A percentile compares a stretch with the other conserved stretches of the same genome.
These are phyloP conservation scores for baker's yeast (Saccharomyces cerevisiae) DNA, from an alignment of 805 yeast genomes.

Conservation along the genomic window DNA sequence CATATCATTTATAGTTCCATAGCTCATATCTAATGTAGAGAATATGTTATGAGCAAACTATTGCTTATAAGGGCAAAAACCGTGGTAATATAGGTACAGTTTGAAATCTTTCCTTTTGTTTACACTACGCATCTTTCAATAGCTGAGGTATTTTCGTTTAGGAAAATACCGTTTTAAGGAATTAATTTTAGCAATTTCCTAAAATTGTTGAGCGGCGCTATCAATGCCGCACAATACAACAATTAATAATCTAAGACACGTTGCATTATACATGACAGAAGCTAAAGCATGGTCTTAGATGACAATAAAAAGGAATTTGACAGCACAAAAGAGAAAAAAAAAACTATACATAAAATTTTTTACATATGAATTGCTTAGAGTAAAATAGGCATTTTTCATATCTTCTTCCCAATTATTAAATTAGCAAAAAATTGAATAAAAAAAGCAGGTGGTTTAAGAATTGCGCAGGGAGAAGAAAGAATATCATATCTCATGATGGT, in stretches of 20 bases:
- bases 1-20: constrained; percentile 1
- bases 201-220: not conserved
- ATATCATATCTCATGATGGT: not conserved
- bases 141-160: constrained; percentile 11
- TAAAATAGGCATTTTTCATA: not conserved
- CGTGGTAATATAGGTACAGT: not conserved
- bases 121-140: not conserved
- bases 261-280: not conserved
- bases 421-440: not conserved
- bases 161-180: not conserved
- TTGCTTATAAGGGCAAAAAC: not conserved
- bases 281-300: not conserved
- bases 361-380: not conserved
- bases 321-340: not conserved
- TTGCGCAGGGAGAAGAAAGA: not conserved
- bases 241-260: not conserved
- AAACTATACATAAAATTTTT: not conserved
- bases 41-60: not conserved
- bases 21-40: constrained; percentile 2
- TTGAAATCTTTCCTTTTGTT: not conserved
- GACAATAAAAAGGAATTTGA: not conserved
- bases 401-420: not conserved
- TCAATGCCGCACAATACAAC: not conserved
- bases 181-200: not conserved
- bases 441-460: not conserved